These are phyloP conservation scores for Phytophthora cryptogea DNA, from an alignment of 352 stramenopile genomes.

Conservation along the genomic window DNA sequence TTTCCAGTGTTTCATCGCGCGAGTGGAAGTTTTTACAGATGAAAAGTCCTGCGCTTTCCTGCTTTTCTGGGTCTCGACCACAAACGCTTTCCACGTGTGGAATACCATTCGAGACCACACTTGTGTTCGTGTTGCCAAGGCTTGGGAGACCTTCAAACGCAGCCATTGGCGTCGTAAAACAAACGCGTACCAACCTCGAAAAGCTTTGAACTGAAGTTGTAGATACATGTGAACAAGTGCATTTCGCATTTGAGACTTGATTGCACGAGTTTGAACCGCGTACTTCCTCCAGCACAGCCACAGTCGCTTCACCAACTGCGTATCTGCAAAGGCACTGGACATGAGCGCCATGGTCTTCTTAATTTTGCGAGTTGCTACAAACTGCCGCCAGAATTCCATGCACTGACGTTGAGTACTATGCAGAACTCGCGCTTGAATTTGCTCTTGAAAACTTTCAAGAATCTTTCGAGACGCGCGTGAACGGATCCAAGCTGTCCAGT, in stretches of 20 bases:
- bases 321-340: slow-evolving; percentile 29
- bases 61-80: slow-evolving; percentile 15
- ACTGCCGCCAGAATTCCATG: slow-evolving; percentile 33
- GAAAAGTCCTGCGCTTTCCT: slow-evolving; percentile 21
- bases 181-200: slow-evolving; percentile 42
- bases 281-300: slow-evolving; percentile 33
- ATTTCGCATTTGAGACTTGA: slow-evolving; percentile 27
- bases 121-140: slow-evolving; percentile 35
- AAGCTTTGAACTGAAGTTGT: slow-evolving; percentile 24
- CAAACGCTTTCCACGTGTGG: slow-evolving; percentile 32
- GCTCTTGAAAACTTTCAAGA: slow-evolving; percentile 26
- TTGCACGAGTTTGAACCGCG: background rate
- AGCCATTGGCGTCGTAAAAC: slow-evolving; percentile 18
- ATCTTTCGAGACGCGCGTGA: slow-evolving; percentile 13
- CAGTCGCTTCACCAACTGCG: slow-evolving; percentile 20
- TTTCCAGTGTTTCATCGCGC: slow-evolving; percentile 39
- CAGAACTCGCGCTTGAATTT: slow-evolving; percentile 29
- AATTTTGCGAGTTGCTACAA: slow-evolving; percentile 37
- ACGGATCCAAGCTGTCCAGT: slow-evolving; percentile 27
- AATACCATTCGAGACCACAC: slow-evolving; percentile 39
- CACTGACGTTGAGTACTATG: slow-evolving; percentile 19
- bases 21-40: slow-evolving; percentile 3
- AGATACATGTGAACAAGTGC: slow-evolving; percentile 37
- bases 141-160: slow-evolving; percentile 24
- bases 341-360: slow-evolving; percentile 34